Evolutionary conservation across 306 rosid genomes (phyloP), one percentile per base, ranked within the genome.

Genomic region (Vachellia pachyceras): DNA sequence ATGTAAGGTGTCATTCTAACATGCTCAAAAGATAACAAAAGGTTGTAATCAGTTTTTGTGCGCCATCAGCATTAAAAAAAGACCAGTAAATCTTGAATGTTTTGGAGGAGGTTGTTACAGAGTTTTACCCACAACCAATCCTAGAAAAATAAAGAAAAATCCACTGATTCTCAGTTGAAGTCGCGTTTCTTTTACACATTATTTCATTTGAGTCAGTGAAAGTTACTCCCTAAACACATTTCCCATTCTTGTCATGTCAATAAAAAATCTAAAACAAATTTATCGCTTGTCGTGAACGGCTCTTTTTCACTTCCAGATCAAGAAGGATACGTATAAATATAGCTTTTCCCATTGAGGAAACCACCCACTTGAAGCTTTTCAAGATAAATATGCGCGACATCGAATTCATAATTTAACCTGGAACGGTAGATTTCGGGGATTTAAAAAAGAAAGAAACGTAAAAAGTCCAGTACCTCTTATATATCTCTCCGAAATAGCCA

Each of bases 401-500:
- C 54, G 75, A 73, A 80, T 25, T 75, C 47, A 75, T 46, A 64
- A 75, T 18, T 15, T 17, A 73, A 58, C 22, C 54, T 17, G 61
- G 67, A 67, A 55, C 55, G 36, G 40, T 17, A 75, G 11, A n/a
- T 42, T 76, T 25, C 18, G 14, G 45, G 6, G 17, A 15, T 14
- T 3, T 37, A 80, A 7, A 14, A 42, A 29, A 7, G 9, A 13
- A 7, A 13, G 1, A 14, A 54, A 14, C 3, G 6, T 44, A 8
- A 8, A 47, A 60, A 61, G 5, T 20, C 12, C 71, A 45, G 52
- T 77, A 92, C 97, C 97, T 90, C 83, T 50, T 92, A 22, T 90
- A 92, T 84, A 92, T 46, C 71, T 92, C 97, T 47, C 97, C 97
- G 67, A 92, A 92, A 2, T 91, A 89, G 60, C 97, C 97, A 4